A percentile compares a stretch with the other conserved stretches of the same genome.
Evolutionary conservation across 495 filamentous ascomycete genomes (phyloP).

Genomic region (Schizothecium vesticola): DNA sequence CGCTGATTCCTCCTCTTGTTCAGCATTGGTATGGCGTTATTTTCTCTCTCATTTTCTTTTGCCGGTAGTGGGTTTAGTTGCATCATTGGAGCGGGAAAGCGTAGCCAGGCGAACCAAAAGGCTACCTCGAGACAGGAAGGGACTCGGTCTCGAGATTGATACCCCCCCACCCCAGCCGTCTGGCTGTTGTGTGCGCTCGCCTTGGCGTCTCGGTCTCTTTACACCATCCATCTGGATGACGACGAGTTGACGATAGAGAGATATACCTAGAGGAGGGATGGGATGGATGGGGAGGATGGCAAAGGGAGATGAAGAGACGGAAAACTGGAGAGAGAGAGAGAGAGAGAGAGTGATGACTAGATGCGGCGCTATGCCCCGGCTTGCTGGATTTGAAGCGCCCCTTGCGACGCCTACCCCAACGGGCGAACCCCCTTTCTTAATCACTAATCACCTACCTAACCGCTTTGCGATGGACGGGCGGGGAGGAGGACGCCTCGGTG

Average conservation of each 20-base stretch:
- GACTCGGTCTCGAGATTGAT: constrained; percentile 25
- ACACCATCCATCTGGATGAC: not conserved
- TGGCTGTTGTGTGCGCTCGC: not conserved
- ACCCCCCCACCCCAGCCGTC: constrained; percentile 11
- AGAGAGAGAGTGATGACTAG: not conserved
- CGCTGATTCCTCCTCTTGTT: not conserved
- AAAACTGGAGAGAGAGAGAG: not conserved
- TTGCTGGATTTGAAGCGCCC: not conserved
- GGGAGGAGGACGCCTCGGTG: not conserved
- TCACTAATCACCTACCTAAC: constrained; percentile 2
- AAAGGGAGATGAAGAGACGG: not conserved
- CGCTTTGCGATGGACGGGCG: not conserved
- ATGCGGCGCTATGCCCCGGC: not conserved
- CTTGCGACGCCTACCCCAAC: not conserved
- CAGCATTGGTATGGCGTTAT: not conserved
- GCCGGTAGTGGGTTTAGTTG: not conserved
- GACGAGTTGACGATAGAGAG: constrained; percentile 14
- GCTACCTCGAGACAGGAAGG: constrained; percentile 2
- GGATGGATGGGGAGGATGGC: not conserved
- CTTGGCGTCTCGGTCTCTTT: not conserved
- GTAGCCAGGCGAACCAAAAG: not conserved
- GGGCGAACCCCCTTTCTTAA: not conserved
- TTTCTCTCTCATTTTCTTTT: not conserved
- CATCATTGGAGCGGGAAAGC: not conserved
- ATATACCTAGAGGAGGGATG: constrained; percentile 3